Evolutionary conservation across 2,329 filamentous ascomycete genomes (phyloP), one percentile per base, ranked within the genome.

Genomic region (Tolypocladium amazonense): DNA sequence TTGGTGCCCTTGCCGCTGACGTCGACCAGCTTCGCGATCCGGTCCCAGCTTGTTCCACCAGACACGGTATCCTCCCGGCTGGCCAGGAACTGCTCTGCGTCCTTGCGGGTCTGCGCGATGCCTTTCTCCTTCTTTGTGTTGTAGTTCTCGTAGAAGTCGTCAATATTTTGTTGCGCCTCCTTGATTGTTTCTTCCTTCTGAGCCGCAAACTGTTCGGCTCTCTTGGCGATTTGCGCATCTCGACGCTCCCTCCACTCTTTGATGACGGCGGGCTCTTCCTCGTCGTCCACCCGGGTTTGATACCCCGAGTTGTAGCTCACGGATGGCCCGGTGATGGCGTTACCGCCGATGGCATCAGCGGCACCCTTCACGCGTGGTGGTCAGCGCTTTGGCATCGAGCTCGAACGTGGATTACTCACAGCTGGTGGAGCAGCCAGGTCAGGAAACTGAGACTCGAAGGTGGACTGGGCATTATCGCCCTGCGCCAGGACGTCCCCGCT

Each of bases 81-180:
- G 59, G 84, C 87, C 55, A 97, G 78, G 75, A 97, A 99, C 71
- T 96, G 87, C 70, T 97, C 93, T 8, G 93, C 94, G 68, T 99
- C 94, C 73, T 89, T 88, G 69, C 88, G 86, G 60, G 93, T 94
- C 79, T 96, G 90, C 27, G 88, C 81, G 66, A 97, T 88, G 61
- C 84, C 85, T 83, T 97, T 97, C 74, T 99, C 94, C 74, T 94
- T 93, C 79, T 97, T 96, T 75, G 88, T 87, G 80, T 97, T 97
- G 81, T 99, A 99, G 77, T 96, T 97, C 72, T 97, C 92, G 81
- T 99, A 99, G 78, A 97, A 99, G 73, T 97, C 94, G 73, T 99
- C 94, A 65, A 99, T 96, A 74, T 95, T 94, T 72, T 92, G 84
- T 71, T 92, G 91, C 14, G 94, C 94, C 67, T 94, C 91, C 73